Percentiles rank a stretch among this genome's conserved stretches.
Conservation (phyloP, 2,329 filamentous ascomycete genomes). For the Fusarium sp. region DNA sequence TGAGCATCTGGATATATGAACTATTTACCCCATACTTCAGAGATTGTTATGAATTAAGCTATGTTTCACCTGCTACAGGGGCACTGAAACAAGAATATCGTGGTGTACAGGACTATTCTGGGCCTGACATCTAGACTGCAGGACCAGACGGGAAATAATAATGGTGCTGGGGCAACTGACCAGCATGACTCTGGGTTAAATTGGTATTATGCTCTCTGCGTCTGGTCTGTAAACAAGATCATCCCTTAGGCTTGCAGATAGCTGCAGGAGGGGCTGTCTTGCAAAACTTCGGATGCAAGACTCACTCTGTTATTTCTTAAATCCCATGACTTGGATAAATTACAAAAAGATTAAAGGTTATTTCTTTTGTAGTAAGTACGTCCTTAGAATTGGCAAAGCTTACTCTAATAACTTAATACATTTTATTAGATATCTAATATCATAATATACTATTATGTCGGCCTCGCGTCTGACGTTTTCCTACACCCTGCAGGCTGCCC, state of each 20-base stretch:
- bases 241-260: background rate
- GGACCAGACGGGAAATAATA: background rate
- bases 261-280: too few species aligned
- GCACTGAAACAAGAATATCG: background rate
- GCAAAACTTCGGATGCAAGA: too few species aligned
- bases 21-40: conserved; percentile 13
- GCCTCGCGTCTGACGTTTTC: too few species aligned
- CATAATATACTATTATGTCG: too few species aligned
- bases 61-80: conserved; percentile 10
- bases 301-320: too few species aligned
- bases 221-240: background rate
- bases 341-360: too few species aligned
- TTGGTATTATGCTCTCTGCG: background rate
- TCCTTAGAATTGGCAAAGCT: too few species aligned
- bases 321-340: too few species aligned
- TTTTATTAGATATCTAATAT: too few species aligned
- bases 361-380: too few species aligned
- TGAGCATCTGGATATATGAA: background rate
- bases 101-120: conserved; percentile 12
- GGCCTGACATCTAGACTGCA: conserved; percentile 4
- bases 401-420: too few species aligned
- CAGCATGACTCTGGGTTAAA: background rate
- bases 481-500: too few species aligned
- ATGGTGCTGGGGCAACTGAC: conserved; percentile 21
- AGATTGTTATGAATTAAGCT: conserved; percentile 14